Conservation (phyloP, 2,329 filamentous ascomycete species). For the Knoxdaviesia proteae region DNA sequence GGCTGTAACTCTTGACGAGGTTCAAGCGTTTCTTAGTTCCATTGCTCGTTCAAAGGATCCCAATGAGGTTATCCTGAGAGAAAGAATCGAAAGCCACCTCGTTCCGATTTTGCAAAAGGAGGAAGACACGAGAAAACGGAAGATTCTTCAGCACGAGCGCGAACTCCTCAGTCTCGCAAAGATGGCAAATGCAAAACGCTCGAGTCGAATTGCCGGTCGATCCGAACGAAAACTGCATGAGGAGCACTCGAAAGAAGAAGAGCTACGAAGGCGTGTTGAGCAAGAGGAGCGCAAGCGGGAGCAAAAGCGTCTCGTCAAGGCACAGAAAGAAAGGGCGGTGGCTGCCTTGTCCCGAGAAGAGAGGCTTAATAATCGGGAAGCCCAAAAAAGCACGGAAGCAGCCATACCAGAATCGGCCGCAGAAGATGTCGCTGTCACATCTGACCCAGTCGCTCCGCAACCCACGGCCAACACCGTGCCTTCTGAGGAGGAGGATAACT, state of each 20-base stretch:
- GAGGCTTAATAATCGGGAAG: slow-evolving; percentile 40
- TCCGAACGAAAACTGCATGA: slow-evolving; percentile 58
- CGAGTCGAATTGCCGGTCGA: slow-evolving; percentile 69
- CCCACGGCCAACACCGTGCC: slow-evolving; percentile 13
- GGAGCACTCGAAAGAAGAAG: slow-evolving; percentile 48
- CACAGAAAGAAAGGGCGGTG: slow-evolving; percentile 1
- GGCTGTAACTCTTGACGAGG: slow-evolving; percentile 61
- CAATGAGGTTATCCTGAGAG: slow-evolving; percentile 63
- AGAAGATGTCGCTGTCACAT: too few species aligned
- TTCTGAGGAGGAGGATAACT: slow-evolving; percentile 63
- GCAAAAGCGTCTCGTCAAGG: slow-evolving; percentile 2
- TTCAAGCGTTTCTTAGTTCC: slow-evolving; percentile 46
- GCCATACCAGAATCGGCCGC: slow-evolving; percentile 20
- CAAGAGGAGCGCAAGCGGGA: slow-evolving; percentile 6
- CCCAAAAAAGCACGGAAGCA: slow-evolving; percentile 56
- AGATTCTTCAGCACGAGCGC: slow-evolving; percentile 47
- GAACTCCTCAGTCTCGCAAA: slow-evolving; percentile 68
- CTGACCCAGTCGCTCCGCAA: too few species aligned
- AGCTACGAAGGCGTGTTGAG: slow-evolving; percentile 33
- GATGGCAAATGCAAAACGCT: slow-evolving; percentile 83
- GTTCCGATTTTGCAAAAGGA: slow-evolving; percentile 69
- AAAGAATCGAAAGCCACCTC: slow-evolving; percentile 55
- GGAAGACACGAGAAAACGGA: slow-evolving; percentile 50
- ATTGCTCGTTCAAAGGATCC: slow-evolving; percentile 60
- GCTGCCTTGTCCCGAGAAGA: slow-evolving; percentile 25